Conservation (phyloP, 441 rosid genomes). For the Aleurites moluccanus region DNA sequence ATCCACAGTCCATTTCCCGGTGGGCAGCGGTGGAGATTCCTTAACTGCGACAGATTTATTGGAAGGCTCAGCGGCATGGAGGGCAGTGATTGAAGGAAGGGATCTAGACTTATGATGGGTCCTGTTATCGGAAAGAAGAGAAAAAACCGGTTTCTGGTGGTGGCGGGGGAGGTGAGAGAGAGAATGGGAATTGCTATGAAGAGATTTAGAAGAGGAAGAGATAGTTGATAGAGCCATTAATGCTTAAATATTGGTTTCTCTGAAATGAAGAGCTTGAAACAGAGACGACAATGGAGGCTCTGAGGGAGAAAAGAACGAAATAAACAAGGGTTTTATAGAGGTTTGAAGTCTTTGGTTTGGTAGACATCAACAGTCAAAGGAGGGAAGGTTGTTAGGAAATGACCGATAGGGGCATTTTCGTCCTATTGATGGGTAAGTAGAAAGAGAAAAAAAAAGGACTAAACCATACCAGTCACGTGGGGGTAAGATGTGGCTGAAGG, state of each 20-base stretch:
- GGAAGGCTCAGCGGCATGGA: slow-evolving; percentile 62
- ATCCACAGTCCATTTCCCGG: slow-evolving; percentile 57
- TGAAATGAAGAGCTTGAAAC: not conserved
- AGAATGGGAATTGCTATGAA: slow-evolving; percentile 19
- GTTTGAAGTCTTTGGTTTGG: slow-evolving; percentile 6
- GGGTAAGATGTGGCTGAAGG: not conserved
- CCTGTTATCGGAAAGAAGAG: slow-evolving; percentile 27
- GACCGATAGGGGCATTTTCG: not conserved
- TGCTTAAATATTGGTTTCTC: not conserved
- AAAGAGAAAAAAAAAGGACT: not conserved
- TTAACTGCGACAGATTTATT: slow-evolving; percentile 35
- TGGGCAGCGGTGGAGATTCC: slow-evolving; percentile 24
- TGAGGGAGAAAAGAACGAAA: not conserved
- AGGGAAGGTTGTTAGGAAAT: not conserved
- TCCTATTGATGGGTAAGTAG: not conserved
- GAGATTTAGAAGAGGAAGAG: slow-evolving; percentile 56
- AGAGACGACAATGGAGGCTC: not conserved
- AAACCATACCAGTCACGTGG: slow-evolving; percentile 5
- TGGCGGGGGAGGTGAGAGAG: slow-evolving; percentile 26
- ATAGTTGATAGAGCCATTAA: slow-evolving; percentile 66
- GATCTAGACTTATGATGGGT: slow-evolving; percentile 21
- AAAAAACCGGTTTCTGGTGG: slow-evolving; percentile 32
- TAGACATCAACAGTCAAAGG: slow-evolving; percentile 5
- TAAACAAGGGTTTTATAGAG: slow-evolving; percentile 1
- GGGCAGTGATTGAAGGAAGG: slow-evolving; percentile 39